A percentile compares a stretch with the other conserved stretches of the same genome.
Conservation (phyloP, 495 filamentous ascomycete species). For the Penicillium manginii region DNA sequence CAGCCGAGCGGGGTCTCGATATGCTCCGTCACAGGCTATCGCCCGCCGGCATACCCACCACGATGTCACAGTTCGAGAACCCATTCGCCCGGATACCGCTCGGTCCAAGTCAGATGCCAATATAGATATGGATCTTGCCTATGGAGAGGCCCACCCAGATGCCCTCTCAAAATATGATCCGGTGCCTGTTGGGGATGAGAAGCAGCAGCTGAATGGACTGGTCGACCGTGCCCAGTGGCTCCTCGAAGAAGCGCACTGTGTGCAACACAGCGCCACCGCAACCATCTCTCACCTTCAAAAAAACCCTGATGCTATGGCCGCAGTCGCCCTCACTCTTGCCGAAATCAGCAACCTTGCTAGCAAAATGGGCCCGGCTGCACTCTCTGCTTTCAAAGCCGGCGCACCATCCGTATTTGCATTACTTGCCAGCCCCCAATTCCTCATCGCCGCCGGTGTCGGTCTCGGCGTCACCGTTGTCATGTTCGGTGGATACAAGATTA, state of each 20-base stretch:
- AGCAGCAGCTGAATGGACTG: constrained; percentile 62
- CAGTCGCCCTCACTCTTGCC: constrained; percentile 88
- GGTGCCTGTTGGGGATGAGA: constrained; percentile 46
- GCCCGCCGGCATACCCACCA: constrained; percentile 53
- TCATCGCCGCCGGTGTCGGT: constrained; percentile 87
- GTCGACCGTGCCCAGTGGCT: constrained; percentile 71
- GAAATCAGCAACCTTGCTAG: constrained; percentile 81
- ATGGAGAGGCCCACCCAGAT: constrained; percentile 60
- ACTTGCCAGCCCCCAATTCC: constrained; percentile 87
- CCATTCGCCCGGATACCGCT: constrained; percentile 28
- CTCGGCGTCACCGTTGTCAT: constrained; percentile 90
- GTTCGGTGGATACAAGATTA: constrained; percentile 94
- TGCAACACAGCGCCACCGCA: constrained; percentile 79
- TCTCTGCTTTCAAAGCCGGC: constrained; percentile 72
- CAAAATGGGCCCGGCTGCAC: constrained; percentile 83
- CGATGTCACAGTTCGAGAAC: constrained; percentile 36
- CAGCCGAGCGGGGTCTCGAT: constrained; percentile 21
- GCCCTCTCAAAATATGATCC: constrained; percentile 44
- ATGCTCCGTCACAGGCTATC: constrained; percentile 34
- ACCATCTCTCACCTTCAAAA: constrained; percentile 88
- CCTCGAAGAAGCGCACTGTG: constrained; percentile 82
- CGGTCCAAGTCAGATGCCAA: constrained; percentile 56
- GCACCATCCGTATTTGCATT: constrained; percentile 85
- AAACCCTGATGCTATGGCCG: constrained; percentile 91
- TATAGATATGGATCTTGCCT: constrained; percentile 88